A percentile compares a stretch with the other conserved stretches of the same genome.
These are phyloP conservation scores for Wickerhamiella bombiphila DNA, from an alignment of 805 yeast genomes.

Conservation along the genomic window DNA sequence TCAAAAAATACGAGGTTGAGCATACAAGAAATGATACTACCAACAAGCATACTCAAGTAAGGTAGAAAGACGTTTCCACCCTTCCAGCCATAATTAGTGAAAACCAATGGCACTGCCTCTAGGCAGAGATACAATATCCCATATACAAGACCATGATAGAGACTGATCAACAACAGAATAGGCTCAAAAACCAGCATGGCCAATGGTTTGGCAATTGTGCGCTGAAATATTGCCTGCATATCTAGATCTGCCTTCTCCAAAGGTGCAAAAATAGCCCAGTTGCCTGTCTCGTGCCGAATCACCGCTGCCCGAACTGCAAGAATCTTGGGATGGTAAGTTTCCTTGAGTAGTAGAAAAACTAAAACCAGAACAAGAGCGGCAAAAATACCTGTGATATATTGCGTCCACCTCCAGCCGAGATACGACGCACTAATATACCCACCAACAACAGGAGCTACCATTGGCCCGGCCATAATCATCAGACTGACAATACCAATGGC, in stretches of 20 bases:
- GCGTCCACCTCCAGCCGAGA: slow-evolving; percentile 45
- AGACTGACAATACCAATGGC: slow-evolving; percentile 9
- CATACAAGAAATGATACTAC: slow-evolving; percentile 44
- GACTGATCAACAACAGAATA: slow-evolving; percentile 24
- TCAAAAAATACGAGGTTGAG: slow-evolving; percentile 40
- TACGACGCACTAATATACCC: slow-evolving; percentile 64
- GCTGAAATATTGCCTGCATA: slow-evolving; percentile 28
- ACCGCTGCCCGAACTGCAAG: slow-evolving; percentile 32
- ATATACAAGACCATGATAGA: slow-evolving; percentile 27
- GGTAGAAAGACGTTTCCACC: slow-evolving; percentile 62
- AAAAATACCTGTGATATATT: slow-evolving; percentile 34
- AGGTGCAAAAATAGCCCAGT: slow-evolving; percentile 37
- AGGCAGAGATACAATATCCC: slow-evolving; percentile 27
- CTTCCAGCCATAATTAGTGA: slow-evolving; percentile 36
- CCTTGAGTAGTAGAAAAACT: slow-evolving; percentile 25
- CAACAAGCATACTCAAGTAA: slow-evolving; percentile 58
- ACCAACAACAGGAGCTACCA: slow-evolving; percentile 21
- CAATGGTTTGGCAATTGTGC: slow-evolving; percentile 18
- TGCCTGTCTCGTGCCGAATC: slow-evolving; percentile 33
- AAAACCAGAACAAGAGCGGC: slow-evolving; percentile 21
- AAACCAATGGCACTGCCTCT: slow-evolving; percentile 26
- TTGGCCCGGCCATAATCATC: slow-evolving; percentile 14
- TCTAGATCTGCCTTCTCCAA: slow-evolving; percentile 30
- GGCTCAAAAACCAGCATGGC: slow-evolving; percentile 26
- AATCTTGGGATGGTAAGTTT: slow-evolving; percentile 24